Evolutionary conservation across 2,329 filamentous ascomycete genomes (phyloP).

Genomic region (Aspergillus carbonarius): DNA sequence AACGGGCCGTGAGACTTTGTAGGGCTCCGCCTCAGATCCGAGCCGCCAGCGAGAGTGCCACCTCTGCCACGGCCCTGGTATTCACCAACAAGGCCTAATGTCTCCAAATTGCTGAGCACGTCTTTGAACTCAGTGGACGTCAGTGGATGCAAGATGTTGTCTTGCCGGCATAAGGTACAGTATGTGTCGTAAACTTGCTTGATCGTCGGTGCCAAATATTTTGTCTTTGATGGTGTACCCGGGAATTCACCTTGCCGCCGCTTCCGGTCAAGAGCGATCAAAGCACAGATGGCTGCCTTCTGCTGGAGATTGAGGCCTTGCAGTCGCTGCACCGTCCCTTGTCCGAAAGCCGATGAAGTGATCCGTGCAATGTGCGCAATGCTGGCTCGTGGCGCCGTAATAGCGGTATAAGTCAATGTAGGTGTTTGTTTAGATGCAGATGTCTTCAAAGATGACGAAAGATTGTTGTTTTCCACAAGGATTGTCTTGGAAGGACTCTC

Average conservation of each 20-base stretch:
- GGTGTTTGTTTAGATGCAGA: conserved; percentile 40
- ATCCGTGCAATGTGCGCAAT: conserved; percentile 91
- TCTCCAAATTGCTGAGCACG: conserved; percentile 85
- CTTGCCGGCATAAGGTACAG: conserved; percentile 74
- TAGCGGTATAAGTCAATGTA: conserved; percentile 60
- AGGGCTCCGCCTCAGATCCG: conserved; percentile 61
- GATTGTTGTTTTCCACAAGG: conserved; percentile 77
- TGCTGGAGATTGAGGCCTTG: conserved; percentile 91
- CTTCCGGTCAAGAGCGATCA: conserved; percentile 81
- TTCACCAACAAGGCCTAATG: conserved; percentile 73
- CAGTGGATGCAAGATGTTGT: conserved; percentile 85
- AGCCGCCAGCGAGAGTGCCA: conserved; percentile 53
- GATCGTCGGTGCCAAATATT: conserved; percentile 68
- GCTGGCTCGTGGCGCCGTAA: conserved; percentile 82
- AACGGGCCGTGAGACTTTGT: conserved; percentile 63
- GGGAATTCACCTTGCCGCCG: conserved; percentile 47
- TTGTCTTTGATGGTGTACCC: conserved; percentile 61
- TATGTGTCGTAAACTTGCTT: conserved; percentile 85
- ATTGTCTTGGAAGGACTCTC: conserved; percentile 70
- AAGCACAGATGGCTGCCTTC: conserved; percentile 86
- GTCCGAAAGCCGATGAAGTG: conserved; percentile 84
- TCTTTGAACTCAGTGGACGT: conserved; percentile 92
- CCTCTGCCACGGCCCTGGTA: conserved; percentile 69
- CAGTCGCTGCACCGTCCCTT: conserved; percentile 80
- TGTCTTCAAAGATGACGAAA: conserved; percentile 54